Percentiles rank a stretch among this genome's conserved stretches.
Conservation (phyloP, 306 rosid species). For the Lupinus albus region DNA sequence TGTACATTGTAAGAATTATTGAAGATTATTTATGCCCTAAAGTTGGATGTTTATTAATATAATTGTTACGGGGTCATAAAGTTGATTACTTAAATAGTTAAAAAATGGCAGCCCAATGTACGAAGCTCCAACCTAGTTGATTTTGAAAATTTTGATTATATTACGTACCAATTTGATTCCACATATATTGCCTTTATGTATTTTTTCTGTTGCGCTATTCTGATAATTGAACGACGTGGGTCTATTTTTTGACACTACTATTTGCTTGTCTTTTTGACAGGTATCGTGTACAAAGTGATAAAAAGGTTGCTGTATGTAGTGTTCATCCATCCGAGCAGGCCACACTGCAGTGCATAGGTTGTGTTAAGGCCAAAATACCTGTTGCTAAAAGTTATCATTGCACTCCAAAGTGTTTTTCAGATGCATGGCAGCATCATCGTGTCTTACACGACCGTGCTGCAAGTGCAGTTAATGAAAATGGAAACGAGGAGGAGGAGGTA, state of each 20-base stretch:
- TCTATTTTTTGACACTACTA: conserved; percentile 23
- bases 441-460: conserved; percentile 98
- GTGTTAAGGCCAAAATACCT: conserved; percentile 89
- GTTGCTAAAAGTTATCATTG: conserved; percentile 92
- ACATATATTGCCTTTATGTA: neutral
- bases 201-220: conserved; percentile 2
- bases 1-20: conserved; percentile 6
- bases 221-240: neutral
- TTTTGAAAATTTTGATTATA: conserved; percentile 15
- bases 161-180: conserved; percentile 1
- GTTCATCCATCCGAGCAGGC: conserved; percentile 97
- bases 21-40: conserved; percentile 13
- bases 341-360: conserved; percentile 92
- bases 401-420: conserved; percentile 95
- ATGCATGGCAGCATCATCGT: conserved; percentile 99
- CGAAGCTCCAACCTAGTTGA: no score
- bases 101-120: no score
- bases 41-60: neutral
- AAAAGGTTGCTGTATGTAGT: conserved; percentile 85
- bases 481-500: conserved; percentile 90
- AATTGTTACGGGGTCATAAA: neutral
- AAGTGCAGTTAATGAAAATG: conserved; percentile 90
- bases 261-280: conserved; percentile 50
- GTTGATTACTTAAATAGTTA: conserved; percentile 20
- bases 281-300: conserved; percentile 96